Evolutionary conservation across 306 rosid species (phyloP).

Genomic region (Pterocarpus santalinus): DNA sequence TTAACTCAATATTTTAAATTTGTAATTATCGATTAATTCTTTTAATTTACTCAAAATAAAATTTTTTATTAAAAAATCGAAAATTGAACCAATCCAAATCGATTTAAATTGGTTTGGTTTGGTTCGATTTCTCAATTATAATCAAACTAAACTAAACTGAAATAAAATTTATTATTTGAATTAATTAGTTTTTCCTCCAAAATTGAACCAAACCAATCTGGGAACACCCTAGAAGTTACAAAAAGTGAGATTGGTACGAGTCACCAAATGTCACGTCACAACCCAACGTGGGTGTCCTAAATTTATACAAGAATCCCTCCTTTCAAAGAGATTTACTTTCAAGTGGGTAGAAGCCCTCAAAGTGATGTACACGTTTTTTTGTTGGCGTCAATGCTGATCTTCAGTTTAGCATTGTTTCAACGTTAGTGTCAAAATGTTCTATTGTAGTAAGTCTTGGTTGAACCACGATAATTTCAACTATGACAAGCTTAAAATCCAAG

Average conservation of each 20-base stretch:
- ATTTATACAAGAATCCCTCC: slow-evolving; percentile 21
- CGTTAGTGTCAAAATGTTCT: not conserved
- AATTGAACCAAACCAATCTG: no score
- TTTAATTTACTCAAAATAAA: no score
- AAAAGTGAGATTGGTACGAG: slow-evolving; percentile 18
- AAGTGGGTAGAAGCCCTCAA: slow-evolving; percentile 1
- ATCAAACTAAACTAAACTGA: no score
- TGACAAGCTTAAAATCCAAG: not conserved
- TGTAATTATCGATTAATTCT: no score
- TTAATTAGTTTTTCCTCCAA: no score
- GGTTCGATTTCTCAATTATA: no score
- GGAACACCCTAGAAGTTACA: not conserved
- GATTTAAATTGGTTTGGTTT: no score
- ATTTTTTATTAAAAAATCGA: no score
- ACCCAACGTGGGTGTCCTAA: not conserved
- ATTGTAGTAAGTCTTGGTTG: not conserved
- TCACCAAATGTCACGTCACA: slow-evolving; percentile 12
- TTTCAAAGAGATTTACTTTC: slow-evolving; percentile 23
- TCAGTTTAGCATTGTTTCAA: not conserved
- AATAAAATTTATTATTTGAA: no score
- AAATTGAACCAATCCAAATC: no score
- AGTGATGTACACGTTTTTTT: slow-evolving; percentile 1
- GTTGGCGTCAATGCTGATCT: not conserved
- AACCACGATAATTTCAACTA: not conserved
- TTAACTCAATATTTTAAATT: no score